Conservation (phyloP, 2,329 filamentous ascomycete genomes). For the Teratosphaeria epicoccoides region DNA sequence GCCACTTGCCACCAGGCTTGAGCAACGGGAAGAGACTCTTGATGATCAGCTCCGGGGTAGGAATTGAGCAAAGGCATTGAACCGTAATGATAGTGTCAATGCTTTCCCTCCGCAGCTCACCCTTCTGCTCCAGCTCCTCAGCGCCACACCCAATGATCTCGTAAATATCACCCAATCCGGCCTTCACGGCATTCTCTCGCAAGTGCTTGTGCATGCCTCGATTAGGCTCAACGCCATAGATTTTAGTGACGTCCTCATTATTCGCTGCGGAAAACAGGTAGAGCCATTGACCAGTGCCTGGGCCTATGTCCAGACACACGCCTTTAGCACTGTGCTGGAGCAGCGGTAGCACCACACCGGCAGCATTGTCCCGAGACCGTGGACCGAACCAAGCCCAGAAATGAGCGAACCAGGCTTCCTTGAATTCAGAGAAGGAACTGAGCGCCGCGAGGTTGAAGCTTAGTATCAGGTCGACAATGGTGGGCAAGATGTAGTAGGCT, state of each 20-base stretch:
- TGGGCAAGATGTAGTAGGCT: constrained; percentile 41
- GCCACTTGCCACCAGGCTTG: constrained; percentile 53
- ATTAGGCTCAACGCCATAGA: constrained; percentile 59
- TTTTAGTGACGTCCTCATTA: constrained; percentile 26
- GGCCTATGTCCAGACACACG: constrained; percentile 51
- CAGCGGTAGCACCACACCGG: constrained; percentile 41
- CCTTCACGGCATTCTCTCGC: constrained; percentile 36
- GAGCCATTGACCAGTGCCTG: constrained; percentile 52
- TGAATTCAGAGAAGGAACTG: constrained; percentile 20
- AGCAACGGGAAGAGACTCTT: constrained; percentile 46
- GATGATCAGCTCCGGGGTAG: constrained; percentile 47
- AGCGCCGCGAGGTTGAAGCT: constrained; percentile 17
- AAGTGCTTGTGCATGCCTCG: constrained; percentile 41
- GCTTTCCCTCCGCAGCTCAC: constrained; percentile 40
- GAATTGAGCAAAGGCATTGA: constrained; percentile 54
- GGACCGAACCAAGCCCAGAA: constrained; percentile 52
- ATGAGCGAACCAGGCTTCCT: constrained; percentile 46
- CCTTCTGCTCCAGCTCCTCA: constrained; percentile 40
- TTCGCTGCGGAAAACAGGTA: constrained; percentile 36
- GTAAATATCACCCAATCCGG: constrained; percentile 48
- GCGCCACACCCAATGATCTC: constrained; percentile 54
- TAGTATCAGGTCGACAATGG: constrained; percentile 34
- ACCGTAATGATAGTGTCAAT: constrained; percentile 51
- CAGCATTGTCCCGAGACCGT: constrained; percentile 34
- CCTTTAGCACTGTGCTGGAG: constrained; percentile 41